A percentile compares a stretch with the other conserved stretches of the same genome.
Conservation (phyloP, 345 rosid species). For the Citrus sp. region DNA sequence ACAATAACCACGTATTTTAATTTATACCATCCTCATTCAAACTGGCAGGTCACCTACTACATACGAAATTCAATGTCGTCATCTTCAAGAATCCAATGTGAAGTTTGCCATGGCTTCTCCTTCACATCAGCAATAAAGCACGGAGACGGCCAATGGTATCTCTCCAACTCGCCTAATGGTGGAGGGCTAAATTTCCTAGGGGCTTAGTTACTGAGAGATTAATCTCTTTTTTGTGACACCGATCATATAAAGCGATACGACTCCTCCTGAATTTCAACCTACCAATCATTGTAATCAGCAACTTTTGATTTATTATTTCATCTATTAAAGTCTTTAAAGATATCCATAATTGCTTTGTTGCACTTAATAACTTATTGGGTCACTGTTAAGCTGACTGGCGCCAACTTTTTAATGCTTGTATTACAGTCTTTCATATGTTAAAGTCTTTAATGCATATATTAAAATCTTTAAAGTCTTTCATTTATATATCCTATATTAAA, state of each 20-base stretch:
- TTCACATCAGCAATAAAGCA: neutral
- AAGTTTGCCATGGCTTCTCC: neutral
- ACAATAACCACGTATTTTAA: neutral
- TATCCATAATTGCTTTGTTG: neutral
- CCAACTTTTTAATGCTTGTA: neutral
- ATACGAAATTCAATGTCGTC: neutral
- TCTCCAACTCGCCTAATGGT: neutral
- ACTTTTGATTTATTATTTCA: neutral
- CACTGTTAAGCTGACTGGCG: neutral
- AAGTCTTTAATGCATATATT: no score
- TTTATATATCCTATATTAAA: neutral
- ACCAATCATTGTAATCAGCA: neutral
- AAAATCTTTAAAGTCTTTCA: neutral
- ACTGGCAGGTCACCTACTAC: slow-evolving; percentile 9
- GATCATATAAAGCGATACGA: neutral
- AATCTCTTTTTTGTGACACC: neutral
- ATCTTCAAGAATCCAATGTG: slow-evolving; percentile 10
- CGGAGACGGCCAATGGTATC: neutral
- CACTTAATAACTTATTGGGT: neutral
- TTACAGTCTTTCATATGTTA: no score
- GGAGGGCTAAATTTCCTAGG: neutral
- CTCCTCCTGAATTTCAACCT: neutral
- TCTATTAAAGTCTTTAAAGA: neutral
- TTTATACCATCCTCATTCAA: neutral
- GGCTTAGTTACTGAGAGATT: neutral